Evolutionary conservation across 202 grass and related monocot species (phyloP), one percentile per base, ranked within the genome.

Genomic region (Setaria italica): DNA sequence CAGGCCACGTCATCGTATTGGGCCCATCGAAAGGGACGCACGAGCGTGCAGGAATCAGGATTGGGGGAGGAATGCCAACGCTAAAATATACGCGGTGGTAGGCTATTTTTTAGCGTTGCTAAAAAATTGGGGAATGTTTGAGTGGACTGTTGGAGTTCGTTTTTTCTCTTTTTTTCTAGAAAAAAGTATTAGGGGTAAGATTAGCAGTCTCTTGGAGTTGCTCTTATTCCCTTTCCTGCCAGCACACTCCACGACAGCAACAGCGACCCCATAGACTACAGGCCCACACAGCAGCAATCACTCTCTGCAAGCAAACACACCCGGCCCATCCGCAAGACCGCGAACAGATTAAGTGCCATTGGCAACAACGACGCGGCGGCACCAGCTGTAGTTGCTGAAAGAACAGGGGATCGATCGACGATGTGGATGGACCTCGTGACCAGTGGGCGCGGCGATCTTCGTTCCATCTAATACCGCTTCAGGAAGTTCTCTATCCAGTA

Each of bases 401-500:
- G 16, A 7, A 60, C n/a, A 60, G 55, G 7, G 3, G 55, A 17
- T 11, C 8, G 55, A 17, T 11, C 8, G 56, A 21, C n/a, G 58
- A 60, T 25, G n/a, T 60, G n/a, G 57, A 60, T 1, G 57, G 57
- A 25, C 11, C 7, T 11, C 16, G 9, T 69, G 45, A 47, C 25
- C 25, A 25, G 25, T 47, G 47, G 7, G 46, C 12, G 12, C 48
- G 11, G 48, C 48, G 1, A 50, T 0, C 34, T 35, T 4, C 48
- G 9, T 71, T 9, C 43, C 5, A 45, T 45, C 43, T 45, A 33
- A 33, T 66, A 83, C 54, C 77, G 79, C 80, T 75, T 64, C 14
- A 93, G 72, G 60, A 93, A 87, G 0, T 57, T 49, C 29, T 60
- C 20, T 64, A 85, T 90, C 85, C 85, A 93, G 35, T 82, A 62